phyloP scores from a whole-genome alignment of 495 filamentous ascomycete genomes.

The Hypomontagnella submonticulosa region DNA sequence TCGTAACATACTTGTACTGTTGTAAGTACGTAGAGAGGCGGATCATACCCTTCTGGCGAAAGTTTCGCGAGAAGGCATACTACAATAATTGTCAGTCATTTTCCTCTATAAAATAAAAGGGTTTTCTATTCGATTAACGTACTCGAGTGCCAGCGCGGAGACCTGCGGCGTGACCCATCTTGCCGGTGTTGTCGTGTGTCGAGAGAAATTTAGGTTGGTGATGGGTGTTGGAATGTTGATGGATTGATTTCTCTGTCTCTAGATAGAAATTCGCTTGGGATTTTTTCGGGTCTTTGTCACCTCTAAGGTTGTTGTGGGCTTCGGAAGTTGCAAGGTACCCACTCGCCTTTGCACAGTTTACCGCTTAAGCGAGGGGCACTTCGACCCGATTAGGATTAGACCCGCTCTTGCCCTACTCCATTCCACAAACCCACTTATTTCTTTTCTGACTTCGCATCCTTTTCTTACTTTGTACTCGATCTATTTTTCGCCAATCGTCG shows the following conservation, averaged over 20 bases:
- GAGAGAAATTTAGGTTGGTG: slow-evolving; percentile 51
- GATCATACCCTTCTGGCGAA: slow-evolving; percentile 94
- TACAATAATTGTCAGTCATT: slow-evolving; percentile 54
- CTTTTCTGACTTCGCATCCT: slow-evolving; percentile 44
- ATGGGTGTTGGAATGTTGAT: slow-evolving; percentile 50
- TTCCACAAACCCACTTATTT: slow-evolving; percentile 54
- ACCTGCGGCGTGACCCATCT: slow-evolving; percentile 97
- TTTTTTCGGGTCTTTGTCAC: slow-evolving; percentile 37
- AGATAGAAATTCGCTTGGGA: slow-evolving; percentile 45
- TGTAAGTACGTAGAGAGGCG: slow-evolving; percentile 88
- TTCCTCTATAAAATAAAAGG: slow-evolving; percentile 16
- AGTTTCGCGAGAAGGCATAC: slow-evolving; percentile 93
- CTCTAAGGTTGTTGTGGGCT: slow-evolving; percentile 36
- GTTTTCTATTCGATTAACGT: slow-evolving; percentile 59
- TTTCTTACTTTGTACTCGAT: slow-evolving; percentile 44
- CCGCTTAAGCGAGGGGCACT: slow-evolving; percentile 45
- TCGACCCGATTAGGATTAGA: slow-evolving; percentile 26
- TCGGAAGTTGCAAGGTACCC: slow-evolving; percentile 3
- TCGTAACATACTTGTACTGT: slow-evolving; percentile 78
- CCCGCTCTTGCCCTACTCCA: slow-evolving; percentile 45
- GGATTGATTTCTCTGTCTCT: slow-evolving; percentile 29
- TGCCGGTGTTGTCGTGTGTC: slow-evolving; percentile 55
- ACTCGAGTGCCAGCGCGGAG: slow-evolving; percentile 92
- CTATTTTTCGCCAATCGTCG: slow-evolving; percentile 40
- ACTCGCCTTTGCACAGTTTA: slow-evolving; percentile 2